Evolutionary conservation across 2,329 filamentous ascomycete species (phyloP).

Genomic region (Albifimbria verrucaria): DNA sequence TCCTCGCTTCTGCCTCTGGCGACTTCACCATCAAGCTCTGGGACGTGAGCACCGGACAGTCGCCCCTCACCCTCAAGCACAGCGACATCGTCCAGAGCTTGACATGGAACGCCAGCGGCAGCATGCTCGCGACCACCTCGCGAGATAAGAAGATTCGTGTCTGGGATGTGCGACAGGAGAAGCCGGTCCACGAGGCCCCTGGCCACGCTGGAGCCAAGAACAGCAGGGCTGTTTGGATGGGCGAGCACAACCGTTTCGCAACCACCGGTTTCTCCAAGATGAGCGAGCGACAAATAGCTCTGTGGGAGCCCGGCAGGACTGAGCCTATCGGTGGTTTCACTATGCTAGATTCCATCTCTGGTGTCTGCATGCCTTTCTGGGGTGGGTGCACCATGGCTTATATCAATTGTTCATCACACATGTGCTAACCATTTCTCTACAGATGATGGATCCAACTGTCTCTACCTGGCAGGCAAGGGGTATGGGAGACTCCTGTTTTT

Average conservation of each 20-base stretch:
- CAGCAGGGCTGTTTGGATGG: conserved; percentile 94
- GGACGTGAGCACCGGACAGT: conserved; percentile 79
- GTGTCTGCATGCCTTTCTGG: conserved; percentile 99
- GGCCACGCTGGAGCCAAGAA: conserved; percentile 96
- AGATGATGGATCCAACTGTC: conserved; percentile 88
- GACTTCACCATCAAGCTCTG: conserved; percentile 95
- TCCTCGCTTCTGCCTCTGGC: conserved; percentile 91
- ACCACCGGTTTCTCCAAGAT: conserved; percentile 97
- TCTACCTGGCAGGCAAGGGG: conserved; percentile 98
- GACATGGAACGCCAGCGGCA: conserved; percentile 90
- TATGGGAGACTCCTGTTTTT: conserved; percentile 44
- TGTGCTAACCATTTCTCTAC: conserved; percentile 13
- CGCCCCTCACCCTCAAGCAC: conserved; percentile 76
- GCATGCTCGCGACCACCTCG: conserved; percentile 84
- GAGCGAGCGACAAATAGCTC: conserved; percentile 93
- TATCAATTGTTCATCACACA: neutral
- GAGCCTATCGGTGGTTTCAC: conserved; percentile 89
- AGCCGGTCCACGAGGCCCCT: conserved; percentile 74
- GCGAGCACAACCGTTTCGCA: conserved; percentile 91
- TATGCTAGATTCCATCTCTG: conserved; percentile 90
- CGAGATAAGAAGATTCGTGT: conserved; percentile 97
- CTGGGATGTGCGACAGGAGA: conserved; percentile 95
- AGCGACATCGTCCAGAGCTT: conserved; percentile 91
- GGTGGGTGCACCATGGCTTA: conserved; percentile 42
- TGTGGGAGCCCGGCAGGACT: conserved; percentile 87